Evolutionary conservation across 2,329 filamentous ascomycete species (phyloP).

Genomic region (Dothiorella sarmentorum): DNA sequence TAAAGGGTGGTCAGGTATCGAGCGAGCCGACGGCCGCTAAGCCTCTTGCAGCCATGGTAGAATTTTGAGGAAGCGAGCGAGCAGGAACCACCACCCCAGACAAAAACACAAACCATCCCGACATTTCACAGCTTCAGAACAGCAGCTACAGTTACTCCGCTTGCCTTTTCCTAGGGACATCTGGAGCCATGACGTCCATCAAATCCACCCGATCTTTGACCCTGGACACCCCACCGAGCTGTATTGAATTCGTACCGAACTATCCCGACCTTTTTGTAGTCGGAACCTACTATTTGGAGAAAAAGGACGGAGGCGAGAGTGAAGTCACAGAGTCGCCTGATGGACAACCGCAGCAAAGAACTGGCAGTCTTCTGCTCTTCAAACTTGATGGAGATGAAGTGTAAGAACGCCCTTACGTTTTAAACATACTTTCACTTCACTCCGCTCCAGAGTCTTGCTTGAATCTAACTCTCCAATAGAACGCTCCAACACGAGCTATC

Average conservation of each 20-base stretch:
- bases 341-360: slow-evolving; percentile 58
- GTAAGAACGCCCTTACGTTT: slow-evolving; percentile 47
- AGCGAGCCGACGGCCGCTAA: slow-evolving; percentile 2
- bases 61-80: slow-evolving; percentile 15
- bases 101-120: neutral
- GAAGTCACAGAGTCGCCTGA: slow-evolving; percentile 19
- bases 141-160: too few species aligned
- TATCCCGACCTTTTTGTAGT: slow-evolving; percentile 67
- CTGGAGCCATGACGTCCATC: slow-evolving; percentile 31
- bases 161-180: neutral
- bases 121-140: neutral
- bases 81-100: neutral
- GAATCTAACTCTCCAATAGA: too few species aligned
- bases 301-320: slow-evolving; percentile 34
- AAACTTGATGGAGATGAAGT: slow-evolving; percentile 50
- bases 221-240: slow-evolving; percentile 70
- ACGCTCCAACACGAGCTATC: slow-evolving; percentile 48
- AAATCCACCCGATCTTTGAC: slow-evolving; percentile 48
- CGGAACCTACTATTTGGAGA: slow-evolving; percentile 78
- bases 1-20: neutral
- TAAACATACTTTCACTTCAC: too few species aligned
- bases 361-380: slow-evolving; percentile 71
- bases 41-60: neutral
- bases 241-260: slow-evolving; percentile 68
- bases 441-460: too few species aligned